phyloP scores from a whole-genome alignment of 805 yeast genomes.

The Metschnikowia drakensbergensis region DNA sequence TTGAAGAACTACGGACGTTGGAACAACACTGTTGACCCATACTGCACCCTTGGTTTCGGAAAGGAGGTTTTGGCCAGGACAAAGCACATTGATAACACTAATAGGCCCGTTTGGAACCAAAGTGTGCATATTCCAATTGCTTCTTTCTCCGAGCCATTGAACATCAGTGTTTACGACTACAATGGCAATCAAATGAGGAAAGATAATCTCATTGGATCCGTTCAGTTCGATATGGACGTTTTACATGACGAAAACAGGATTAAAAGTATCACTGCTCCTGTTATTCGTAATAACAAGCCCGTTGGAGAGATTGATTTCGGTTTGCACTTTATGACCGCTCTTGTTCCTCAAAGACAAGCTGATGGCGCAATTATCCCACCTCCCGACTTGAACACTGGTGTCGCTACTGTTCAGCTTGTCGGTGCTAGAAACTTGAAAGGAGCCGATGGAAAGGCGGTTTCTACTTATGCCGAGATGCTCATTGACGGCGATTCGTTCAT shows the following conservation, averaged over 20 bases:
- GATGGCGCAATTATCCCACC: slow-evolving; percentile 85
- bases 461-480: slow-evolving; percentile 69
- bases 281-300: slow-evolving; percentile 78
- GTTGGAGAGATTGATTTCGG: slow-evolving; percentile 74
- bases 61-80: slow-evolving; percentile 63
- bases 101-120: slow-evolving; percentile 81
- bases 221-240: slow-evolving; percentile 67
- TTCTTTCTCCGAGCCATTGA: slow-evolving; percentile 78
- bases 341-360: slow-evolving; percentile 55
- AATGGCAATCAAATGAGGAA: slow-evolving; percentile 61
- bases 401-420: slow-evolving; percentile 61
- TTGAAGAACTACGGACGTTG: slow-evolving; percentile 65
- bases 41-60: slow-evolving; percentile 65
- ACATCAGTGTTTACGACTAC: slow-evolving; percentile 67
- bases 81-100: slow-evolving; percentile 61
- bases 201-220: slow-evolving; percentile 76
- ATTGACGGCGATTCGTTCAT: slow-evolving; percentile 57
- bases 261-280: slow-evolving; percentile 47
- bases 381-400: slow-evolving; percentile 93
- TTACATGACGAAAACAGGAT: slow-evolving; percentile 53
- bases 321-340: slow-evolving; percentile 71
- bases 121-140: slow-evolving; percentile 64
- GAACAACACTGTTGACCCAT: slow-evolving; percentile 88
- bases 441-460: slow-evolving; percentile 43
- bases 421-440: slow-evolving; percentile 56